Evolutionary conservation across 805 yeast genomes (phyloP).

Genomic region (Hanseniaspora jakobsenii): DNA sequence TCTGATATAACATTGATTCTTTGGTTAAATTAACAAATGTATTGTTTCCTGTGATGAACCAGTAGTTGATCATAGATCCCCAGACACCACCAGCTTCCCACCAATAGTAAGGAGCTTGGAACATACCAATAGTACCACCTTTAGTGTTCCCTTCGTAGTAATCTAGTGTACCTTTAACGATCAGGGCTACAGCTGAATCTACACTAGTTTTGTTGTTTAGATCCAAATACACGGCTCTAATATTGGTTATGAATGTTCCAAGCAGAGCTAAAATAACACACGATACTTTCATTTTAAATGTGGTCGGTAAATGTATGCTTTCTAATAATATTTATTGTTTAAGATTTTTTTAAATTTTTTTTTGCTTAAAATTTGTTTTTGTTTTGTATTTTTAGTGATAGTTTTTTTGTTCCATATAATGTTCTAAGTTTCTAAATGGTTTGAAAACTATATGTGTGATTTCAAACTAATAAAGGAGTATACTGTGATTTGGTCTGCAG

Average conservation of each 20-base stretch:
- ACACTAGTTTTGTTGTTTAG: slow-evolving; percentile 26
- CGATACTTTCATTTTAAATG: neutral
- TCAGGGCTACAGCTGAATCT: slow-evolving; percentile 42
- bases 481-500: too few species aligned
- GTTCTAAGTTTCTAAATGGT: too few species aligned
- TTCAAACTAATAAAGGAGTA: too few species aligned
- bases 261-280: neutral
- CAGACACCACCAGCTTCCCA: slow-evolving; percentile 98
- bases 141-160: slow-evolving; percentile 57
- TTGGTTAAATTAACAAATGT: slow-evolving; percentile 49
- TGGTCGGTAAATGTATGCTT: too few species aligned
- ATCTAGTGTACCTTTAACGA: slow-evolving; percentile 65
- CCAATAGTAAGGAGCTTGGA: slow-evolving; percentile 88
- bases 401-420: too few species aligned
- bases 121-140: slow-evolving; percentile 82
- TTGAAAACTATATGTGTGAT: too few species aligned
- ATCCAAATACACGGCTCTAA: slow-evolving; percentile 22
- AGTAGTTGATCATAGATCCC: slow-evolving; percentile 74
- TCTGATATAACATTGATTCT: slow-evolving; percentile 41
- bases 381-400: too few species aligned
- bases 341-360: too few species aligned
- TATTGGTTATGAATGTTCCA: neutral
- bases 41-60: slow-evolving; percentile 56
- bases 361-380: too few species aligned
- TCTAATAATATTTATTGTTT: too few species aligned